Evolutionary conservation across 257 asterid species (phyloP).

Genomic region (Oldenlandia corymbosa): DNA sequence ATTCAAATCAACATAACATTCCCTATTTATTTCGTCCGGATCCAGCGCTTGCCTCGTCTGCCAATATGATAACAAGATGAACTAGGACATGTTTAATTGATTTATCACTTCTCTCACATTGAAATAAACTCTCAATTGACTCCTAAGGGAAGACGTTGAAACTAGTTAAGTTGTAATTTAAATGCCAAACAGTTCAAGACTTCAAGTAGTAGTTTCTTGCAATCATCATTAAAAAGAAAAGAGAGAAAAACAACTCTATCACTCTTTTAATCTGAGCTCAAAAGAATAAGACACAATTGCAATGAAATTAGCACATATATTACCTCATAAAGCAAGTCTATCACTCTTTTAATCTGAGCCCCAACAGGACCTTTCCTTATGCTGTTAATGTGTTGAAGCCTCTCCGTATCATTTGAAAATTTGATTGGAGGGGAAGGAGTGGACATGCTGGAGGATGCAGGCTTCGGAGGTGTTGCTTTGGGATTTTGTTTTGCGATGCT

Average conservation of each 20-base stretch:
- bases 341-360: constrained; percentile 89
- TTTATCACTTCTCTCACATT: not conserved
- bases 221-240: constrained; percentile 11
- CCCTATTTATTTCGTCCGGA: constrained; percentile 67
- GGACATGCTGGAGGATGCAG: constrained; percentile 26
- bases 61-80: constrained; percentile 10
- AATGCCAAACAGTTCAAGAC: not conserved
- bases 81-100: constrained; percentile 1
- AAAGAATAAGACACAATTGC: no score
- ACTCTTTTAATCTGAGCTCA: constrained; percentile 91
- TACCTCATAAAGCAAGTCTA: constrained; percentile 77
- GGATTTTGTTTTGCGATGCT: constrained; percentile 17
- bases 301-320: no score
- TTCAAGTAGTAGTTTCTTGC: not conserved
- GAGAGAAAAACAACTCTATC: constrained; percentile 66
- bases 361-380: constrained; percentile 93
- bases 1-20: constrained; percentile 66
- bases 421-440: constrained; percentile 54
- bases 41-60: constrained; percentile 74
- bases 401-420: constrained; percentile 77
- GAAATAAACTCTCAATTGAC: not conserved
- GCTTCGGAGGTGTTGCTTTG: constrained; percentile 30
- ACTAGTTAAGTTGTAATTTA: not conserved
- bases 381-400: constrained; percentile 85
- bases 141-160: not conserved